These are phyloP conservation scores for Leucocoprinus birnbaumii DNA, from an alignment of 768 basidiomycete genomes.

Conservation along the genomic window DNA sequence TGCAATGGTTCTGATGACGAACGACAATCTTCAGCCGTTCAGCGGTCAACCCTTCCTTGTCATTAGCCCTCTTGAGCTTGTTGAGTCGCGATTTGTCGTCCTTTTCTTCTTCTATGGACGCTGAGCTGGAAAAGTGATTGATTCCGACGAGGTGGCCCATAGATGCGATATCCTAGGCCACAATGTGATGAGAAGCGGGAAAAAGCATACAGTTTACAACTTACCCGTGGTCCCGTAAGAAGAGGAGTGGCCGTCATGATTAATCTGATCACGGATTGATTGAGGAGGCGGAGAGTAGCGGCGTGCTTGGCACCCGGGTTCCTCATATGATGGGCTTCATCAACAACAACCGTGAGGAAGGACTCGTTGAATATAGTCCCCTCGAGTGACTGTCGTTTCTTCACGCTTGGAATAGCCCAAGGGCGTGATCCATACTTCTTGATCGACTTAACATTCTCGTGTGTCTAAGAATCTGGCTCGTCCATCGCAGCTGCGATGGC, in stretches of 20 bases:
- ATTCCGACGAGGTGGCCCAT: too few relatives aligned
- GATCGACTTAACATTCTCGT: too few relatives aligned
- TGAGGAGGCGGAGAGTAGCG: constrained; percentile 12
- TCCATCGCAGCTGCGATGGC: too few relatives aligned
- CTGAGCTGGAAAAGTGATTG: too few relatives aligned
- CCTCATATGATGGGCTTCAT: constrained; percentile 22
- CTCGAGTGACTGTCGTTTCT: too few relatives aligned
- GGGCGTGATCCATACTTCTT: too few relatives aligned
- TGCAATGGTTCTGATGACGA: not conserved
- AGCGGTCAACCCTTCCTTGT: not conserved
- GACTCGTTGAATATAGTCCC: constrained; percentile 16
- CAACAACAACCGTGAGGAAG: constrained; percentile 16
- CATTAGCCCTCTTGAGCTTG: not conserved
- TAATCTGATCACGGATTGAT: constrained; percentile 13
- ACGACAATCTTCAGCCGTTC: not conserved
- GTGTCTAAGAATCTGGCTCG: too few relatives aligned
- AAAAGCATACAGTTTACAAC: not conserved
- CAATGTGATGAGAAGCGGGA: not conserved
- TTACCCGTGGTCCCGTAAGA: constrained; percentile 19
- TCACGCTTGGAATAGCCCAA: too few relatives aligned
- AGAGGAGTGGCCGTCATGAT: constrained; percentile 22
- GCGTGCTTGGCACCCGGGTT: constrained; percentile 17
- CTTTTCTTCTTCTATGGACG: too few relatives aligned
- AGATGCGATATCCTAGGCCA: too few relatives aligned
- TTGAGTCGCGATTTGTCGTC: too few relatives aligned